Percentiles rank a stretch among this genome's conserved stretches.
These are phyloP conservation scores for Cylindrotheca fusiformis DNA, from an alignment of 108 stramenopile species.

Conservation along the genomic window DNA sequence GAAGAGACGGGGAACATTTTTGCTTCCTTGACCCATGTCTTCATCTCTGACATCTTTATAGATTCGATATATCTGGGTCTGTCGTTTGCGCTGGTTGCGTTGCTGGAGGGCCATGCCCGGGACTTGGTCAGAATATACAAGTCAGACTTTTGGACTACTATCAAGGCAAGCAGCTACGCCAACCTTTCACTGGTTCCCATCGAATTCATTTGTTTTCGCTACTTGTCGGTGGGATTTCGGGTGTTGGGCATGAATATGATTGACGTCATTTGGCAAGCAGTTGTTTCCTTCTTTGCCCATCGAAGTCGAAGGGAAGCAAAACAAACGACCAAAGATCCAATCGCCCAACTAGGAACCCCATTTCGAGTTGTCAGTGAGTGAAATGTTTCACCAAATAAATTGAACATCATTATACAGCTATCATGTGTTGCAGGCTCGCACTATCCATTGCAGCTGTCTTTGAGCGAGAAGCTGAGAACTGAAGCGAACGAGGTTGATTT, in stretches of 20 bases:
- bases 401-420: too few relatives aligned
- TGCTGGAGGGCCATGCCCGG: conserved; percentile 49
- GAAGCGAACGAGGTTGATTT: too few relatives aligned
- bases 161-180: conserved; percentile 57
- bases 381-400: too few relatives aligned
- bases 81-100: conserved; percentile 46
- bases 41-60: conserved; percentile 50
- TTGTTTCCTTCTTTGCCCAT: conserved; percentile 70
- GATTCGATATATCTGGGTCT: conserved; percentile 65
- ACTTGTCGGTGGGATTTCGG: conserved; percentile 56
- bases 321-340: too few relatives aligned
- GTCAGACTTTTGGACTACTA: conserved; percentile 44
- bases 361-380: too few relatives aligned
- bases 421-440: too few relatives aligned
- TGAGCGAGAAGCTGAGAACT: too few relatives aligned
- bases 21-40: conserved; percentile 56
- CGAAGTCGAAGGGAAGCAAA: conserved; percentile 18
- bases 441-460: too few relatives aligned
- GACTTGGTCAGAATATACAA: conserved; percentile 34
- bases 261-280: conserved; percentile 71
- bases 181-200: conserved; percentile 49
- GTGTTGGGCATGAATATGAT: conserved; percentile 72
- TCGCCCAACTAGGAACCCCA: too few relatives aligned
- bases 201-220: conserved; percentile 68
- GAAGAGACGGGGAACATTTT: conserved; percentile 12